These are phyloP conservation scores for Polymyxa betae DNA, from an alignment of 208 protist species.

Conservation along the genomic window DNA sequence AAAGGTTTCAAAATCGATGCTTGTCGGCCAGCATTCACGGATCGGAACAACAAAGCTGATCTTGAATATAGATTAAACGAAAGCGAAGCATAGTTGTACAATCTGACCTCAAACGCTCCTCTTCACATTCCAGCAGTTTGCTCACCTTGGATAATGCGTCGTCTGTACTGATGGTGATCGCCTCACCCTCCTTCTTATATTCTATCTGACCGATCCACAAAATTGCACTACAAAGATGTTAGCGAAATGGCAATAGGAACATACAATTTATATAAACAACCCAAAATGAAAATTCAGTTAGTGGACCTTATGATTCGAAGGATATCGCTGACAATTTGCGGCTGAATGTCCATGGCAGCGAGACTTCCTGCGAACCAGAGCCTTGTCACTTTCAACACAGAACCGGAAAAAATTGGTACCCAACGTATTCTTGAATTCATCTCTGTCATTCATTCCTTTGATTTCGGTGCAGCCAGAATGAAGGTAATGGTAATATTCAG, in stretches of 20 bases:
- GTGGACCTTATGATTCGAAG: constrained; percentile 1
- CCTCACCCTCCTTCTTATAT: background rate
- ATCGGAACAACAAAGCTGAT: background rate
- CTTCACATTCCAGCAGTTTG: background rate
- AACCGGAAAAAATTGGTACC: background rate
- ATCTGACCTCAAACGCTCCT: background rate
- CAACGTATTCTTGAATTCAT: background rate
- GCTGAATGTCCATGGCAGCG: background rate
- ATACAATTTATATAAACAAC: too few relatives aligned
- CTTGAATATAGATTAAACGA: background rate
- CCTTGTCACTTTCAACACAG: background rate
- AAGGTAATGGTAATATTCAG: background rate
- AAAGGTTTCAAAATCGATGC: background rate
- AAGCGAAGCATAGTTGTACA: background rate
- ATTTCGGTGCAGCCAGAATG: background rate
- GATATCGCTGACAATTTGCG: background rate
- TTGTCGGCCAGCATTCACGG: background rate
- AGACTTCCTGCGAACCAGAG: background rate
- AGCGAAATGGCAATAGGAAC: too few relatives aligned
- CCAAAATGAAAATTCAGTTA: too few relatives aligned
- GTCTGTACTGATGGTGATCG: background rate
- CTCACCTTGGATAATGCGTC: background rate
- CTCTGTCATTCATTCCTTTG: background rate
- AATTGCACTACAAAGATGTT: too few relatives aligned
- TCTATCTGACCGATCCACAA: background rate